Evolutionary conservation across 352 stramenopile species (phyloP).

Genomic region (Globisporangium takayamanum): DNA sequence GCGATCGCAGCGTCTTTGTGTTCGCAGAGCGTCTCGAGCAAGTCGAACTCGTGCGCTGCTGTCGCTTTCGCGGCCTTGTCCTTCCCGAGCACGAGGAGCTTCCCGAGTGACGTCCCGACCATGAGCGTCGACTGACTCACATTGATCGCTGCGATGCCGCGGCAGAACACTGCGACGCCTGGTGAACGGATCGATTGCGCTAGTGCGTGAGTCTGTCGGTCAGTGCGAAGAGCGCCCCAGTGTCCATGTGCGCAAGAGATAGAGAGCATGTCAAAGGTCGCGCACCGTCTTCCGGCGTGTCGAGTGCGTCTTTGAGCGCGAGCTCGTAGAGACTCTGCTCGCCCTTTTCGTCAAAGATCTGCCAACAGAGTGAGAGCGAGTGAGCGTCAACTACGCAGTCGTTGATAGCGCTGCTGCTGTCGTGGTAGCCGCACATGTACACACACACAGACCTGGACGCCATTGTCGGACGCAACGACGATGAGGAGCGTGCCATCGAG

Average conservation of each 20-base stretch:
- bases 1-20: slow-evolving; percentile 50
- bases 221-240: neutral
- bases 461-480: slow-evolving; percentile 56
- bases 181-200: neutral
- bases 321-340: slow-evolving; percentile 52
- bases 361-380: neutral
- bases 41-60: slow-evolving; percentile 42
- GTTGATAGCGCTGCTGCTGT: neutral
- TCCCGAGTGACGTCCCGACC: slow-evolving; percentile 51
- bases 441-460: slow-evolving; percentile 32
- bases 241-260: neutral
- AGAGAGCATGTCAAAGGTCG: neutral
- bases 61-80: slow-evolving; percentile 43
- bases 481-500: slow-evolving; percentile 40
- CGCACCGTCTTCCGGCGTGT: slow-evolving; percentile 37
- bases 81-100: slow-evolving; percentile 49
- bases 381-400: neutral
- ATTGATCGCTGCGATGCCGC: slow-evolving; percentile 53
- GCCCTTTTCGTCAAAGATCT: slow-evolving; percentile 62
- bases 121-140: slow-evolving; percentile 38
- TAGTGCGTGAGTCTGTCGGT: neutral
- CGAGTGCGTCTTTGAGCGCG: slow-evolving; percentile 43
- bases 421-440: neutral
- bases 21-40: slow-evolving; percentile 48
- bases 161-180: slow-evolving; percentile 49